These are phyloP conservation scores for Sarocladium brachiariae DNA, from an alignment of 2,329 filamentous ascomycete species.

Conservation along the genomic window DNA sequence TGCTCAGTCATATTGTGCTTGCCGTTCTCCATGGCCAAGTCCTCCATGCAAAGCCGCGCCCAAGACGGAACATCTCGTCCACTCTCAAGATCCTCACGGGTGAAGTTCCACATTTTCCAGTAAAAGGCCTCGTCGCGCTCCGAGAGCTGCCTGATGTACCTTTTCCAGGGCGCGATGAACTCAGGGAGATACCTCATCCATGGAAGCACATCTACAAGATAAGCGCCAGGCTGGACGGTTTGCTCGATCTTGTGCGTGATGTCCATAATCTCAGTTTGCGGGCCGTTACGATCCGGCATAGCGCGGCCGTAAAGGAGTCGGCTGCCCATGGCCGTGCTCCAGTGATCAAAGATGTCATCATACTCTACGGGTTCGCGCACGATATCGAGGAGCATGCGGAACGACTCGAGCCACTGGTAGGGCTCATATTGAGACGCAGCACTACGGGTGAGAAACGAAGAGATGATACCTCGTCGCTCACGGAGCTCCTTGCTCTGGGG, in stretches of 20 bases:
- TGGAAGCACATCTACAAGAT: conserved; percentile 1
- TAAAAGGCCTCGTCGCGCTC: conserved; percentile 4
- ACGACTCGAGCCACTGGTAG: conserved; percentile 7
- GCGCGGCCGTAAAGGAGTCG: conserved; percentile 3
- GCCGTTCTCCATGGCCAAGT: background rate
- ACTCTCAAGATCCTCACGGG: conserved; percentile 7
- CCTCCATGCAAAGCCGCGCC: conserved; percentile 8
- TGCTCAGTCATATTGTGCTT: conserved; percentile 13
- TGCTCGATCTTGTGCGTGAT: background rate
- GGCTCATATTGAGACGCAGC: conserved; percentile 1
- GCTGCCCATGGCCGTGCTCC: conserved; percentile 8
- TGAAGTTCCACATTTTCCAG: conserved; percentile 2
- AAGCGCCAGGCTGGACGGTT: conserved; percentile 2
- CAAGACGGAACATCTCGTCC: conserved; percentile 8
- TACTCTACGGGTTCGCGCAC: background rate
- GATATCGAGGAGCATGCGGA: conserved; percentile 6
- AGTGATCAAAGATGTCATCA: conserved; percentile 6
- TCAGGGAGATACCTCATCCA: conserved; percentile 8
- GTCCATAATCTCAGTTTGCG: conserved; percentile 2
- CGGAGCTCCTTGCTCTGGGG: background rate
- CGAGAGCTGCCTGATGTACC: background rate
- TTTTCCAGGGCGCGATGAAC: conserved; percentile 3
- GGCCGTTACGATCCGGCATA: background rate
- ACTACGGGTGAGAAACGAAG: background rate
- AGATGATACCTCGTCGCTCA: background rate